phyloP scores from a whole-genome alignment of 257 asterid genomes.

The Solanum etuberosum region DNA sequence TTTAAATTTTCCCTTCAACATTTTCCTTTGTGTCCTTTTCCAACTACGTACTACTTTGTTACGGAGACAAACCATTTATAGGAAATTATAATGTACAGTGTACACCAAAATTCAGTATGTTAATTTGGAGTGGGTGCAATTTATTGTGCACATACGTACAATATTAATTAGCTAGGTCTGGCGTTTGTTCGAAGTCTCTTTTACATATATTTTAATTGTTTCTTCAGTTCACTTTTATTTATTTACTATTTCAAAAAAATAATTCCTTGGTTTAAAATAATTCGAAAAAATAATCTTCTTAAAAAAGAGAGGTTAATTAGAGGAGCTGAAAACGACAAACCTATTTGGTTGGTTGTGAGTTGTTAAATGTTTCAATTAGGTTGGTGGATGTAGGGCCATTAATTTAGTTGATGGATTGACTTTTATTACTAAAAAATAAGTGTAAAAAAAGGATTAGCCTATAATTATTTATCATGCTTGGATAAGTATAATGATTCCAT shows the following conservation, averaged over 20 bases:
- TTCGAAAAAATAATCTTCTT: not conserved
- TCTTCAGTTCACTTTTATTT: not conserved
- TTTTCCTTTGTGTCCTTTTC: not conserved
- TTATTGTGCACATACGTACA: not conserved
- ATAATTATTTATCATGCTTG: not conserved
- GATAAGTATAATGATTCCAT: not conserved
- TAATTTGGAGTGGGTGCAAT: not conserved
- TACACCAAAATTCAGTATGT: not conserved
- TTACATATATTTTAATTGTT: not conserved
- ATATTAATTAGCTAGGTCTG: not conserved
- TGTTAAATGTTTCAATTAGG: not conserved
- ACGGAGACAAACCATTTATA: not conserved
- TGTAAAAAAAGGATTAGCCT: not conserved
- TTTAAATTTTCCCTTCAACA: not conserved
- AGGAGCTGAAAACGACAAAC: not conserved
- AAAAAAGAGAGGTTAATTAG: not conserved
- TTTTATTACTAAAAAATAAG: not conserved
- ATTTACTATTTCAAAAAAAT: accelerated
- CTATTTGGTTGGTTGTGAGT: not conserved
- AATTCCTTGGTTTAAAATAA: too few species aligned
- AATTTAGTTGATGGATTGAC: not conserved
- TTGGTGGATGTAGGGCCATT: not conserved
- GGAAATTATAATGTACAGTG: not conserved
- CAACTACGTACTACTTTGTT: not conserved
- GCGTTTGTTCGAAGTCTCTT: not conserved